Percentiles rank a stretch among this genome's conserved stretches.
phyloP scores from a whole-genome alignment of 1,139 yeast species.

The Yamadazyma sp. region DNA sequence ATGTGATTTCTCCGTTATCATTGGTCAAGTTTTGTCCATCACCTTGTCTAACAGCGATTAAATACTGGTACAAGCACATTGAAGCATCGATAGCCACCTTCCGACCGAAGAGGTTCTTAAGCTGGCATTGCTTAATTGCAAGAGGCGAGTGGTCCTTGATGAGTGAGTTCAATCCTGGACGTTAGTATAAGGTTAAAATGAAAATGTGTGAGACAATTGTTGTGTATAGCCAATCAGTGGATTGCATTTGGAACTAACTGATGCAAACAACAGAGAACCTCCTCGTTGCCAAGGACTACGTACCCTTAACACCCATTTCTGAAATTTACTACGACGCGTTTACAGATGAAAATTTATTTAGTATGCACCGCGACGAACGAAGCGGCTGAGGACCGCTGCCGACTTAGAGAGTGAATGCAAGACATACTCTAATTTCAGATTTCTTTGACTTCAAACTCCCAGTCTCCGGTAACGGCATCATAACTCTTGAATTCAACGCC shows the following conservation, averaged over 20 bases:
- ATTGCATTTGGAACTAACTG: too few species aligned
- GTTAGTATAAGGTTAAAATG: slow-evolving; percentile 17
- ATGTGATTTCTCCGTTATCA: slow-evolving; percentile 91
- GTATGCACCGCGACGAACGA: not conserved
- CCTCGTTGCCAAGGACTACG: too few species aligned
- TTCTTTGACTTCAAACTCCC: slow-evolving; percentile 56
- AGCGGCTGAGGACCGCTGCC: too few species aligned
- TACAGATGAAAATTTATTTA: not conserved
- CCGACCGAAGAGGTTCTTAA: slow-evolving; percentile 85
- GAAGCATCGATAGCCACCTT: slow-evolving; percentile 91
- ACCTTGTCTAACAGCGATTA: slow-evolving; percentile 93
- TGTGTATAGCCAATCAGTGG: too few species aligned
- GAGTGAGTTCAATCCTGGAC: slow-evolving; percentile 66
- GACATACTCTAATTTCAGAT: not conserved
- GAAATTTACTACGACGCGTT: not conserved
- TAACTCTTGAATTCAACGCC: slow-evolving; percentile 70
- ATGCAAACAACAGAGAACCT: too few species aligned
- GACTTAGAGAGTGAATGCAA: too few species aligned
- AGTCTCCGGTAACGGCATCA: slow-evolving; percentile 77
- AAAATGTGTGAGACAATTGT: not conserved
- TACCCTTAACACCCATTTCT: slow-evolving; percentile 75
- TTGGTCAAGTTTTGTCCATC: slow-evolving; percentile 93
- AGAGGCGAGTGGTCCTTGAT: slow-evolving; percentile 87
- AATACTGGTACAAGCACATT: slow-evolving; percentile 91
- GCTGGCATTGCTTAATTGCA: slow-evolving; percentile 75